A percentile compares a stretch with the other conserved stretches of the same genome.
phyloP scores from a whole-genome alignment of 129 eudicot genomes.

The Solidago caesia region DNA sequence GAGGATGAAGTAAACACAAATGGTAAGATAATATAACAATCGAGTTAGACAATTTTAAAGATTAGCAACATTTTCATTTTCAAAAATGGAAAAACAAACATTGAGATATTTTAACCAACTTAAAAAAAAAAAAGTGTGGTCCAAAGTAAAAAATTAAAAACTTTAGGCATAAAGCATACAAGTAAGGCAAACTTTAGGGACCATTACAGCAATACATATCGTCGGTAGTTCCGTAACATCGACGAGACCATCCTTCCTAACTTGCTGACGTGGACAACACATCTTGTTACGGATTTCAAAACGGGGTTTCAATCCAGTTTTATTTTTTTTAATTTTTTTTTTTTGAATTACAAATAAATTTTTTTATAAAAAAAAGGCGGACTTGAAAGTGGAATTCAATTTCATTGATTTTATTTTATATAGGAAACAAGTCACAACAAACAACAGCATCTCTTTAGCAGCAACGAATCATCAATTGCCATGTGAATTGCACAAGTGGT shows the following conservation, averaged over 20 bases:
- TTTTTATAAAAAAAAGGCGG: constrained; percentile 6
- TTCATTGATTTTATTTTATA: background rate
- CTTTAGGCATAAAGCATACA: background rate
- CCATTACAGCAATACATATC: constrained; percentile 17
- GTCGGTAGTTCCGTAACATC: constrained; percentile 35
- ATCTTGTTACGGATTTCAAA: constrained; percentile 21
- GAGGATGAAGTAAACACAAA: no score
- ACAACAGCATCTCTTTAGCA: background rate
- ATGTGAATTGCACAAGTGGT: constrained; percentile 13
- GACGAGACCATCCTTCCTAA: constrained; percentile 18
- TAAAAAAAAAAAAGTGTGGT: background rate
- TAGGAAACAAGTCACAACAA: constrained; percentile 16
- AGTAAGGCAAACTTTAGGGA: background rate
- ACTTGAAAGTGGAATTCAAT: constrained; percentile 22
- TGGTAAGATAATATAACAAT: no score
- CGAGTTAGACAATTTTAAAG: no score
- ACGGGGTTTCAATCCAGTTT: constrained; percentile 19
- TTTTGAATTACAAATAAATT: no score
- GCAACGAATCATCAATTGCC: background rate
- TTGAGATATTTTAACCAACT: background rate
- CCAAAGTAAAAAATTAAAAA: background rate
- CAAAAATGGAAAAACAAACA: background rate
- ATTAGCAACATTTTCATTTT: no score
- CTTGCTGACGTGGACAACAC: constrained; percentile 10
- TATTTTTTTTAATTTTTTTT: background rate